phyloP scores from a whole-genome alignment of 495 filamentous ascomycete species.

The Jackrogersella multiformis region DNA sequence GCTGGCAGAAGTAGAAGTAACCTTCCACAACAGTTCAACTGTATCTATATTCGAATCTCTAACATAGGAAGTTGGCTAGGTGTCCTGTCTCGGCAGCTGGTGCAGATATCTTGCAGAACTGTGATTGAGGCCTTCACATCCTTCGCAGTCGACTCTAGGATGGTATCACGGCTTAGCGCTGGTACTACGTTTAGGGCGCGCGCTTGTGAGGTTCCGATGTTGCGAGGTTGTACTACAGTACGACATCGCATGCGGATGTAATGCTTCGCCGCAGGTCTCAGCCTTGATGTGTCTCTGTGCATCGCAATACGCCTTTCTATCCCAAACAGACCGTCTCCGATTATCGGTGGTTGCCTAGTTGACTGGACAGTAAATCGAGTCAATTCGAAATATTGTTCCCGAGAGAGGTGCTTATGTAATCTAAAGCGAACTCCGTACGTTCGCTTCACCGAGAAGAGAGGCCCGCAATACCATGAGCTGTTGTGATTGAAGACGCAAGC shows the following conservation, averaged over 20 bases:
- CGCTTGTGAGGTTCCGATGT: not conserved
- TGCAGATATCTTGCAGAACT: conserved; percentile 6
- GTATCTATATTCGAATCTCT: conserved; percentile 1
- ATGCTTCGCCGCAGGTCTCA: conserved; percentile 6
- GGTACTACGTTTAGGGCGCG: conserved; percentile 19
- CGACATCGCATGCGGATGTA: not conserved
- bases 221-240: conserved; percentile 2
- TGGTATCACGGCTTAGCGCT: conserved; percentile 6
- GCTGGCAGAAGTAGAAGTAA: not conserved
- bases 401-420: not conserved
- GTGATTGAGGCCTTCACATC: not conserved
- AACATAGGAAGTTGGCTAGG: not conserved
- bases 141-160: not conserved
- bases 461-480: not conserved
- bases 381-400: no score
- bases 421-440: not conserved
- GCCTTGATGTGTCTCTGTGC: conserved; percentile 3
- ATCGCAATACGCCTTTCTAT: not conserved
- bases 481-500: not conserved
- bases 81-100: not conserved
- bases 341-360: not conserved
- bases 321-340: not conserved
- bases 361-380: no score
- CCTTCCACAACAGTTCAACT: conserved; percentile 25
- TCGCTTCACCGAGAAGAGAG: not conserved